Evolutionary conservation across 2,329 filamentous ascomycete species (phyloP).

Genomic region (Orbilia ellipsospora): DNA sequence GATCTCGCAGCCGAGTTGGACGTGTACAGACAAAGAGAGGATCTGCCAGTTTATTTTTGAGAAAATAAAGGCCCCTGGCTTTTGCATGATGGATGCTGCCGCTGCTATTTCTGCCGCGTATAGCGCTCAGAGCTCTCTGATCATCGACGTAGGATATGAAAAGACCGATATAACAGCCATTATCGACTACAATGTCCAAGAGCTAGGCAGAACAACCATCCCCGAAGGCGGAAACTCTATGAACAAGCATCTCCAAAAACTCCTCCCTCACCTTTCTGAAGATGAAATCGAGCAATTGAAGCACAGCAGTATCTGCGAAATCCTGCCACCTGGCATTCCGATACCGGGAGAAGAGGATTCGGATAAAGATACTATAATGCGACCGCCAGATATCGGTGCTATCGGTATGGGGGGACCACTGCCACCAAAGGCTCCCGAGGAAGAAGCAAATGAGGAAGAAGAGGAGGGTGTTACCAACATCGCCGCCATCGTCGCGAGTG

Average conservation of each 20-base stretch:
- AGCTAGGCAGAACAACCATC: conserved; percentile 72
- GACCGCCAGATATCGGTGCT: conserved; percentile 60
- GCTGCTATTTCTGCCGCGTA: conserved; percentile 84
- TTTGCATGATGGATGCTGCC: conserved; percentile 89
- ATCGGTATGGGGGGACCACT: conserved; percentile 38
- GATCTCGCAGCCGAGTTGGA: conserved; percentile 90
- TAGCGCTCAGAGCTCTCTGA: conserved; percentile 80
- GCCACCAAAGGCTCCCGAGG: conserved; percentile 27
- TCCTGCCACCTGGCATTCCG: conserved; percentile 69
- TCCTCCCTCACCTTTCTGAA: conserved; percentile 74
- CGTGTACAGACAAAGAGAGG: conserved; percentile 83
- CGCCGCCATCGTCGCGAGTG: conserved; percentile 83
- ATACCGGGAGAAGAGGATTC: conserved; percentile 61
- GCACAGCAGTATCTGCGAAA: conserved; percentile 74
- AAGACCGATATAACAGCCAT: conserved; percentile 95
- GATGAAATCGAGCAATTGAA: conserved; percentile 79
- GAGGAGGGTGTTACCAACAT: conserved; percentile 84
- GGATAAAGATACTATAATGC: conserved; percentile 66
- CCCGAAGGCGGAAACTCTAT: conserved; percentile 87
- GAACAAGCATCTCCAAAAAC: conserved; percentile 76
- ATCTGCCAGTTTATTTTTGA: conserved; percentile 97
- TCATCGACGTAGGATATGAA: conserved; percentile 89
- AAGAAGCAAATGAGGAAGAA: conserved; percentile 63
- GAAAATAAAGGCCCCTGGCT: conserved; percentile 92
- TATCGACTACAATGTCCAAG: conserved; percentile 80